Evolutionary conservation across 139 green algal genomes (phyloP).

Genomic region (Chlorella sp.): DNA sequence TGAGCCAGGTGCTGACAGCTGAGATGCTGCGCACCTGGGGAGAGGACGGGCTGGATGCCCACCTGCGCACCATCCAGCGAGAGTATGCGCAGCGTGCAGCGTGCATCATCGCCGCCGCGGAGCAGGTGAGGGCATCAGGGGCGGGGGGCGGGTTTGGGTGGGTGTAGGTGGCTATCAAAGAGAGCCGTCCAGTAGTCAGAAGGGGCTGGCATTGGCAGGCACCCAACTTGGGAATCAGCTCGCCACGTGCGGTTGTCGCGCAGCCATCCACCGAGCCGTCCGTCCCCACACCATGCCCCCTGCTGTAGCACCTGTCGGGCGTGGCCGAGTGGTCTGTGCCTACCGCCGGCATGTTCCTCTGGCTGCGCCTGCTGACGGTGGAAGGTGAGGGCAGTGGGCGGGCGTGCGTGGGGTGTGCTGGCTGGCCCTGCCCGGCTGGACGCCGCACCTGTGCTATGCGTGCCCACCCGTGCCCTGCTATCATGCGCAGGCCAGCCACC

Average conservation of each 20-base stretch:
- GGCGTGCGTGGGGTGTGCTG: background rate
- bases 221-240: no score
- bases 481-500: background rate
- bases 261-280: background rate
- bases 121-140: background rate
- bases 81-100: slow-evolving; percentile 43
- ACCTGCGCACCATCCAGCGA: slow-evolving; percentile 51
- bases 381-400: slow-evolving; percentile 9
- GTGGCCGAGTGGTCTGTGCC: slow-evolving; percentile 51
- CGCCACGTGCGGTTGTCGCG: no score
- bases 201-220: no score
- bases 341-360: slow-evolving; percentile 59
- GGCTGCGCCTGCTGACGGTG: slow-evolving; percentile 40
- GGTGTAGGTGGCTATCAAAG: no score
- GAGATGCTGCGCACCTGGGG: slow-evolving; percentile 51
- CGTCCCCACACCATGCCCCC: background rate
- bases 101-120: slow-evolving; percentile 27
- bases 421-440: background rate
- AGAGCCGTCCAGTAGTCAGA: no score
- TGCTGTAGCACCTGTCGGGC: slow-evolving; percentile 36
- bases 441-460: no score
- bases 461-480: background rate
- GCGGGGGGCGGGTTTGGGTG: background rate
- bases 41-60: slow-evolving; percentile 43
- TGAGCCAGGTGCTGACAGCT: slow-evolving; percentile 49